A percentile compares a stretch with the other conserved stretches of the same genome.
Conservation (phyloP, 163 green algal species). For the Chlamydomonas reinhardtii region DNA sequence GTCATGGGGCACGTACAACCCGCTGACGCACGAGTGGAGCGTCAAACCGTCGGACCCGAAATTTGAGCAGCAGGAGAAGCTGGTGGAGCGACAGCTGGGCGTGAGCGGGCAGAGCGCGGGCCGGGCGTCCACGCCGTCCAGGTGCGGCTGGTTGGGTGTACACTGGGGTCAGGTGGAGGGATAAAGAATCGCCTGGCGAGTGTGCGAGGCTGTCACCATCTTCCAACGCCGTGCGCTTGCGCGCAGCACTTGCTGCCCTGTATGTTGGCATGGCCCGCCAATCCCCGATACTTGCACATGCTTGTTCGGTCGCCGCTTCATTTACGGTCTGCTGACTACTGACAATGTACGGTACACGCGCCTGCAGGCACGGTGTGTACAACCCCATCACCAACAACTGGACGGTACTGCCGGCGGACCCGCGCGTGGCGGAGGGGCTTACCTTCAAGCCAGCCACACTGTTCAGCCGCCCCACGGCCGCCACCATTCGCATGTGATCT, state of each 20-base stretch:
- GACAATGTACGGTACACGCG: no score
- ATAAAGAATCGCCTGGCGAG: no score
- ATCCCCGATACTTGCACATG: no score
- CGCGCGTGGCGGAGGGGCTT: conserved; percentile 44
- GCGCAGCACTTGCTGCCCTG: no score
- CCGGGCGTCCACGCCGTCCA: neutral
- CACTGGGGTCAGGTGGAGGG: no score
- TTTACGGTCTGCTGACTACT: no score
- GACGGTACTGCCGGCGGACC: conserved; percentile 54
- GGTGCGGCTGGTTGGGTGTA: no score
- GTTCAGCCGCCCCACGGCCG: conserved; percentile 45
- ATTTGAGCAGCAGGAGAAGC: conserved; percentile 18
- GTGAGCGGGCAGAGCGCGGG: conserved; percentile 30
- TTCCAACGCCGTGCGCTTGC: no score
- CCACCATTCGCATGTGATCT: conserved; percentile 56
- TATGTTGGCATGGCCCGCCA: no score
- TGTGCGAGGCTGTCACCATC: no score
- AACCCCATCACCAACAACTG: conserved; percentile 63
- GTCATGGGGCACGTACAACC: conserved; percentile 50
- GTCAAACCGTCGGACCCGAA: conserved; percentile 31
- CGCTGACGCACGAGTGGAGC: conserved; percentile 33
- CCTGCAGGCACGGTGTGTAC: conserved; percentile 52
- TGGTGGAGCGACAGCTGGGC: conserved; percentile 22
- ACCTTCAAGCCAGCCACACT: conserved; percentile 60
- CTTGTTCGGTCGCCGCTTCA: no score